Evolutionary conservation across 495 filamentous ascomycete species (phyloP).

Genomic region (Lasiosphaeriaceae sp.): DNA sequence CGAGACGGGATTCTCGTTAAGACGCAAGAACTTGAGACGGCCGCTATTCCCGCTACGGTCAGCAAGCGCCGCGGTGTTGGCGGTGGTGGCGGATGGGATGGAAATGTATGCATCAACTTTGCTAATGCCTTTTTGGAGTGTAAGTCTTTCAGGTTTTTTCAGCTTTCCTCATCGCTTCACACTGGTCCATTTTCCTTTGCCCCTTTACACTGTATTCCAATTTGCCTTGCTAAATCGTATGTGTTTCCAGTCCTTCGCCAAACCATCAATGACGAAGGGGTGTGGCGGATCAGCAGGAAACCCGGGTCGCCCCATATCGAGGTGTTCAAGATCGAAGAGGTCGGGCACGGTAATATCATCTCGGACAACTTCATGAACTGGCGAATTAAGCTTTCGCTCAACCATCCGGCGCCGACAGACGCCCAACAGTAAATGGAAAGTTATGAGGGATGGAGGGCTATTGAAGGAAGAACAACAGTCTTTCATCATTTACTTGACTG

Average conservation of each 20-base stretch:
- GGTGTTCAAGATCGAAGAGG: constrained; percentile 66
- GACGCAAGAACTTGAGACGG: constrained; percentile 74
- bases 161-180: background rate
- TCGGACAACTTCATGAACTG: constrained; percentile 71
- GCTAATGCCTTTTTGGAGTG: constrained; percentile 71
- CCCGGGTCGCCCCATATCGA: constrained; percentile 59
- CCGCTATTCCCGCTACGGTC: constrained; percentile 68
- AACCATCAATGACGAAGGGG: constrained; percentile 64
- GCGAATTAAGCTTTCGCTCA: constrained; percentile 49
- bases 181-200: background rate
- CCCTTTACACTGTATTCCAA: background rate
- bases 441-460: no score
- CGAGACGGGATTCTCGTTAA: constrained; percentile 65
- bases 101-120: constrained; percentile 88
- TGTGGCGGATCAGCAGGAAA: constrained; percentile 73
- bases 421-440: background rate
- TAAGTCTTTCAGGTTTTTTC: constrained; percentile 22
- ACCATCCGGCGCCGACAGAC: background rate
- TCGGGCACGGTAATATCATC: constrained; percentile 72
- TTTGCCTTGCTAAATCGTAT: no score
- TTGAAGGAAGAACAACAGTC: no score
- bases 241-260: constrained; percentile 54
- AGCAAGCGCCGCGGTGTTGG: constrained; percentile 55
- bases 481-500: no score
- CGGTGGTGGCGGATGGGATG: constrained; percentile 73